Percentiles rank a stretch among this genome's conserved stretches.
phyloP scores from a whole-genome alignment of 805 yeast species.

The Nakazawaea sp. region DNA sequence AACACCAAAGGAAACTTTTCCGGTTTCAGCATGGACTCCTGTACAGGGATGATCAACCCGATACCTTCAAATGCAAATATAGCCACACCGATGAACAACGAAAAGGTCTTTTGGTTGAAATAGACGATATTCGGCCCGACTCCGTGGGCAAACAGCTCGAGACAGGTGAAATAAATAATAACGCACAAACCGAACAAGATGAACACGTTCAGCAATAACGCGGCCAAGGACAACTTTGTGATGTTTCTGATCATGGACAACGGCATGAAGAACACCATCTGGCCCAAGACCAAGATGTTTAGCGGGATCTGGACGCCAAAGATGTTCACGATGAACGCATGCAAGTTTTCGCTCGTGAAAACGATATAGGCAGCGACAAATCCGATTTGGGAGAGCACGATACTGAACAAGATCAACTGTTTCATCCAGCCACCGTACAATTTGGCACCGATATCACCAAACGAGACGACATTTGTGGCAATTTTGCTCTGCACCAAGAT shows the following conservation, averaged over 20 bases:
- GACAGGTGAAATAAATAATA: slow-evolving; percentile 47
- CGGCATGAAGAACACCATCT: slow-evolving; percentile 56
- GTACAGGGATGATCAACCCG: slow-evolving; percentile 75
- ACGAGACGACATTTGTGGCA: slow-evolving; percentile 60
- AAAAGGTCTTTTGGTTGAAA: slow-evolving; percentile 54
- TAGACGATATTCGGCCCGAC: slow-evolving; percentile 43
- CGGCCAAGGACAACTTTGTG: slow-evolving; percentile 65
- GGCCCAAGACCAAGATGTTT: slow-evolving; percentile 42
- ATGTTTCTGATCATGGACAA: slow-evolving; percentile 69
- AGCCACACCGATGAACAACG: slow-evolving; percentile 75
- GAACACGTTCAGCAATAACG: slow-evolving; percentile 64
- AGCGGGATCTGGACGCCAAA: slow-evolving; percentile 33
- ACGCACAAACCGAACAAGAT: slow-evolving; percentile 61
- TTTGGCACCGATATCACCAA: slow-evolving; percentile 66
- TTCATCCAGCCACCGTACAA: slow-evolving; percentile 65
- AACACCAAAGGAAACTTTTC: slow-evolving; percentile 65
- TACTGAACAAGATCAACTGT: slow-evolving; percentile 52
- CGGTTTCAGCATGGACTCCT: slow-evolving; percentile 75
- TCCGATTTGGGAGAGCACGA: slow-evolving; percentile 69
- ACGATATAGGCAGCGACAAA: slow-evolving; percentile 78
- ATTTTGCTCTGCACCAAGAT: slow-evolving; percentile 54
- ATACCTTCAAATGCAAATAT: slow-evolving; percentile 88
- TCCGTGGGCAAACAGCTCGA: slow-evolving; percentile 38
- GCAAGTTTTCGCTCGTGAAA: slow-evolving; percentile 66
- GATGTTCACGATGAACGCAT: slow-evolving; percentile 53